These are phyloP conservation scores for Suhomyces canberraensis DNA, from an alignment of 805 yeast genomes.

Conservation along the genomic window DNA sequence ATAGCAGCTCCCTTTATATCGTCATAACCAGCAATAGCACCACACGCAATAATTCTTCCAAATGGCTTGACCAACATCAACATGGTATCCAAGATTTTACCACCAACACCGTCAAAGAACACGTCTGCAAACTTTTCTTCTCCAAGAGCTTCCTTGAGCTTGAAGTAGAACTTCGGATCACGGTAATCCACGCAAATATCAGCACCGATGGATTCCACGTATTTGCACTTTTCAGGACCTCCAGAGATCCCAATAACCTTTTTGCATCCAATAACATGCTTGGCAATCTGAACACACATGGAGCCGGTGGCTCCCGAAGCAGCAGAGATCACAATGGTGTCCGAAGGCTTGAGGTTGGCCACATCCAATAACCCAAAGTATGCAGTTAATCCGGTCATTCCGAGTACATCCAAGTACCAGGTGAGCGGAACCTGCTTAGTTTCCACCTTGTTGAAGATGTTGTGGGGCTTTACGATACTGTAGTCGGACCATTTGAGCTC, in stretches of 20 bases:
- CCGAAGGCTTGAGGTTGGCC: slow-evolving; percentile 43
- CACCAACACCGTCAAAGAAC: slow-evolving; percentile 66
- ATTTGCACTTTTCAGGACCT: slow-evolving; percentile 50
- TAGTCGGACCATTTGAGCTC: slow-evolving; percentile 49
- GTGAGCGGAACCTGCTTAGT: slow-evolving; percentile 17
- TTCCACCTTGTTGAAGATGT: slow-evolving; percentile 24
- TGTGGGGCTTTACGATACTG: slow-evolving; percentile 27
- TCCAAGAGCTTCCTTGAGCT: slow-evolving; percentile 34
- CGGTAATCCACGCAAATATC: slow-evolving; percentile 55
- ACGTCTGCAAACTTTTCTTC: slow-evolving; percentile 46
- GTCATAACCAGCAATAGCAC: slow-evolving; percentile 60
- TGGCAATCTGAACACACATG: slow-evolving; percentile 54
- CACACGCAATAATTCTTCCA: slow-evolving; percentile 57
- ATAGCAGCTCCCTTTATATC: slow-evolving; percentile 34
- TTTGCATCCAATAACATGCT: slow-evolving; percentile 48
- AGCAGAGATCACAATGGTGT: slow-evolving; percentile 54
- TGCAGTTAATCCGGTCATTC: slow-evolving; percentile 61
- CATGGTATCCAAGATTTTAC: slow-evolving; percentile 49
- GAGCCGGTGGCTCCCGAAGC: slow-evolving; percentile 79
- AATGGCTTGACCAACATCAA: slow-evolving; percentile 33
- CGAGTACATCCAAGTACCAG: slow-evolving; percentile 27
- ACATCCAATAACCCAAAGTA: slow-evolving; percentile 51
- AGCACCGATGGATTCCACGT: slow-evolving; percentile 53
- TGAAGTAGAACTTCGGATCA: slow-evolving; percentile 25
- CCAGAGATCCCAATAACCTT: slow-evolving; percentile 64